Conservation (phyloP, 345 rosid species). For the Passiflora organensis region DNA sequence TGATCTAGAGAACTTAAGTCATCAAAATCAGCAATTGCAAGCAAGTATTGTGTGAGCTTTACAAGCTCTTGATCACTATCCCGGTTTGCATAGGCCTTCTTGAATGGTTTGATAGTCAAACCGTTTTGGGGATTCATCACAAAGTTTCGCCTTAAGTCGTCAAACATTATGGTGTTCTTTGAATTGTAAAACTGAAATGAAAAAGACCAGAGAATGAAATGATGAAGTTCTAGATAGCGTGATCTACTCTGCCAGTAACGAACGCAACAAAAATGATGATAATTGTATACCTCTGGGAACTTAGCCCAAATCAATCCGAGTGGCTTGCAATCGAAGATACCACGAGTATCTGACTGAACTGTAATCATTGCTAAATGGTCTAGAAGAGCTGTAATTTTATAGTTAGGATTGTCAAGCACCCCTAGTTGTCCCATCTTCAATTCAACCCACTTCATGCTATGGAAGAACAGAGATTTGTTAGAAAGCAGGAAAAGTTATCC, state of each 20-base stretch:
- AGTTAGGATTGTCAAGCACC: constrained; percentile 71
- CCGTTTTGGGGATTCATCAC: constrained; percentile 97
- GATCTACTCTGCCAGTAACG: background rate
- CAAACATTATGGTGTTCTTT: constrained; percentile 94
- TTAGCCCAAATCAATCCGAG: constrained; percentile 90
- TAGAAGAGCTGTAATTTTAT: constrained; percentile 90
- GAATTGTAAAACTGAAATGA: constrained; percentile 63
- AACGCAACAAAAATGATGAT: background rate
- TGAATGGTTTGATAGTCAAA: constrained; percentile 69
- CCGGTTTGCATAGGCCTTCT: constrained; percentile 82
- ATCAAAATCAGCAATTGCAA: constrained; percentile 77
- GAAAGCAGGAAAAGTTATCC: background rate
- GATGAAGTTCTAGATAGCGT: background rate
- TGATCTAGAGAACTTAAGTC: constrained; percentile 76
- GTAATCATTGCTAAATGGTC: constrained; percentile 95
- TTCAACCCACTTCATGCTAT: constrained; percentile 98
- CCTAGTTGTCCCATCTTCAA: constrained; percentile 98
- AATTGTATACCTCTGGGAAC: constrained; percentile 59
- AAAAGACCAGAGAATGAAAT: background rate
- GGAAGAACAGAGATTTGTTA: constrained; percentile 3
- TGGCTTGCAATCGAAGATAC: constrained; percentile 91
- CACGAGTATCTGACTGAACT: constrained; percentile 79
- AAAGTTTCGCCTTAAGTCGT: constrained; percentile 77
- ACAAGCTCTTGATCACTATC: constrained; percentile 82
- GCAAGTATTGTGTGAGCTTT: constrained; percentile 77